A percentile compares a stretch with the other conserved stretches of the same genome.
Conservation (phyloP, 2,329 filamentous ascomycete genomes). For the Septoria linicola region DNA sequence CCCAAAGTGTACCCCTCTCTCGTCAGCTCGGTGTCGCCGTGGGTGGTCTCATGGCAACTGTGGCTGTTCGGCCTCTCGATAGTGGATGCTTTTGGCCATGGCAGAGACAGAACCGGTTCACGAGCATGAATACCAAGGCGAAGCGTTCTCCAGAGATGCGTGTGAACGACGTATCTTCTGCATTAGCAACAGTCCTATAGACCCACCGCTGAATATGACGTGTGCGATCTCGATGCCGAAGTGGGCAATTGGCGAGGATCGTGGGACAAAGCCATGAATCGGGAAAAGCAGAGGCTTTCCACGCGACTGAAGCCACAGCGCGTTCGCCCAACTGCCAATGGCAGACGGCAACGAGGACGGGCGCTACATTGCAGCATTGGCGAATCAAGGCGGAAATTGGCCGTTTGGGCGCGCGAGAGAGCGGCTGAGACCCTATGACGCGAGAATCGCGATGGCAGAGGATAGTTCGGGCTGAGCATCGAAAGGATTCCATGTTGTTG, state of each 20-base stretch:
- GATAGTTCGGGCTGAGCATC: not conserved
- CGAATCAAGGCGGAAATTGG: not conserved
- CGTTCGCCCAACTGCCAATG: not conserved
- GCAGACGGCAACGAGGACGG: not conserved
- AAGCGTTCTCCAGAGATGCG: not conserved
- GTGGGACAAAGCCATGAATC: constrained; percentile 6
- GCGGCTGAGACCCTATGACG: not conserved
- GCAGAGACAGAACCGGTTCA: too few species aligned
- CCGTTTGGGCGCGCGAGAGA: not conserved
- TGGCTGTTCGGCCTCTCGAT: too few species aligned
- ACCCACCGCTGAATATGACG: constrained; percentile 14
- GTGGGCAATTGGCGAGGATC: constrained; percentile 1
- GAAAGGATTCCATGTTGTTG: not conserved
- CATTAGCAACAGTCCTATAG: constrained; percentile 4
- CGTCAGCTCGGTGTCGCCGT: not conserved
- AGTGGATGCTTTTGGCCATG: too few species aligned
- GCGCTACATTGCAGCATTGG: not conserved
- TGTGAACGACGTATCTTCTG: not conserved
- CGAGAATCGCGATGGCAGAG: not conserved
- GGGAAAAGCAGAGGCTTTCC: constrained; percentile 9
- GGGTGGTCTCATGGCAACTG: constrained; percentile 1
- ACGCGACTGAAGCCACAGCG: constrained; percentile 12
- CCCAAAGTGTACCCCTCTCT: not conserved
- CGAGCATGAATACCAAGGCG: not conserved
- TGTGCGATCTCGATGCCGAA: constrained; percentile 9